These are phyloP conservation scores for Hypoxylon trugodes DNA, from an alignment of 495 filamentous ascomycete species.

Conservation along the genomic window DNA sequence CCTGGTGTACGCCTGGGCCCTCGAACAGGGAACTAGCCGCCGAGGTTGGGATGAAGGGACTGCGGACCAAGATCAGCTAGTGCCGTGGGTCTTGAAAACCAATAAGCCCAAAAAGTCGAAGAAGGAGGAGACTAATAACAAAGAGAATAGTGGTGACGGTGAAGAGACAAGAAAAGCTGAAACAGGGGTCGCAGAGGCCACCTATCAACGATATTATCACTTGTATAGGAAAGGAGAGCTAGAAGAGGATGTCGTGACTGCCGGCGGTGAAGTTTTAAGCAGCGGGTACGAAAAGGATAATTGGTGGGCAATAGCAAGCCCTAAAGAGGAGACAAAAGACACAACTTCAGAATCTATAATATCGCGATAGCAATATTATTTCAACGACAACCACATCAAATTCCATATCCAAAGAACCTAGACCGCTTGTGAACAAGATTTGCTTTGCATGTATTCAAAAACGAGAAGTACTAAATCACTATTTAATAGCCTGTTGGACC, in stretches of 20 bases:
- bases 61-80: conserved; percentile 89
- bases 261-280: conserved; percentile 78
- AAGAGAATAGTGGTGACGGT: conserved; percentile 11
- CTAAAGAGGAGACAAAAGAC: conserved; percentile 8
- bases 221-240: conserved; percentile 88
- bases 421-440: background rate
- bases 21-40: conserved; percentile 90
- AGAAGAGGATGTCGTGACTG: conserved; percentile 77
- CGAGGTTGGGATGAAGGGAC: conserved; percentile 87
- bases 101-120: conserved; percentile 46
- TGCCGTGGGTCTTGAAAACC: conserved; percentile 86
- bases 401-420: conserved; percentile 13
- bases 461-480: conserved; percentile 1
- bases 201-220: conserved; percentile 93
- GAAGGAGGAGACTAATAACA: conserved; percentile 23
- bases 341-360: conserved; percentile 8
- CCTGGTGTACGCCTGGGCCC: conserved; percentile 94
- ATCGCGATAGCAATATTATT: conserved; percentile 39
- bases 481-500: conserved; percentile 6
- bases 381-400: conserved; percentile 1
- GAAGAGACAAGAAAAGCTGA: conserved; percentile 10
- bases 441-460: conserved; percentile 15
- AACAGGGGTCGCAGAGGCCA: conserved; percentile 48
- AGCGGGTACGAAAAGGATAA: conserved; percentile 97
- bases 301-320: conserved; percentile 78